Base-by-base conservation (phyloP, 768 basidiomycete genomes). In the Tricholoma matsutake region DNA sequence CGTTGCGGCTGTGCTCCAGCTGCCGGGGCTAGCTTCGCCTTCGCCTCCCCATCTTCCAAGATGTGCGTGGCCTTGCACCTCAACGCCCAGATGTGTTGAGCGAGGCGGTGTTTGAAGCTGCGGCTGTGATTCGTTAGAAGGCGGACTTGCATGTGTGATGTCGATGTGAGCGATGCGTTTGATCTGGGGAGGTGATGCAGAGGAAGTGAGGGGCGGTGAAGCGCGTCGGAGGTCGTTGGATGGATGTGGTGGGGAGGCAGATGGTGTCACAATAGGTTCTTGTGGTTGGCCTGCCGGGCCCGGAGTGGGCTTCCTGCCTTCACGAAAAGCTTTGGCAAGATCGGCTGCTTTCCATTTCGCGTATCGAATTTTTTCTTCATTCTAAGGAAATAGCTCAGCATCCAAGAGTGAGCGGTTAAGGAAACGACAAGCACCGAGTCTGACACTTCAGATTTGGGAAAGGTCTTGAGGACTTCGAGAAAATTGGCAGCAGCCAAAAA, bases 341-440 rank as follows among this genome's bases (percentile, higher is more conserved):
- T 97, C 94, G 11, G 91, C 89, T 37, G 96, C 96, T 72, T 98
- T 98, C 96, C 97, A 99, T 72, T 97, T 94, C 4, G 95, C 85
- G 75, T 98, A 99, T 59, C 86, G 87, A 35, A 96, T 85, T 74
- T 97, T 98, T 63, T 91, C 91, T 65, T 87, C 87, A 63, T 86
- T 85, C 93, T 96, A 64, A 18, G 32, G 2, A 8, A 54, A 25
- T 35, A 31, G 60, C 18, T 60, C 25, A 59, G 51, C 14, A 55
- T 43, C 41, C 32, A 47, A 31, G 39, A 16, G 22, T 28, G 20
- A 16, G 6, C 43, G 31, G 16, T 29, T 11, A 61, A 55, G 41
- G 29, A 32, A 25, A 64, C 7, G 52, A 14, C 11, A 68, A 84
- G 25, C 70, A 88, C 90, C 53, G 84, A 78, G 64, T 87, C 86